Base-by-base conservation (phyloP, 352 stramenopile species). In the Phytophthora pini region DNA sequence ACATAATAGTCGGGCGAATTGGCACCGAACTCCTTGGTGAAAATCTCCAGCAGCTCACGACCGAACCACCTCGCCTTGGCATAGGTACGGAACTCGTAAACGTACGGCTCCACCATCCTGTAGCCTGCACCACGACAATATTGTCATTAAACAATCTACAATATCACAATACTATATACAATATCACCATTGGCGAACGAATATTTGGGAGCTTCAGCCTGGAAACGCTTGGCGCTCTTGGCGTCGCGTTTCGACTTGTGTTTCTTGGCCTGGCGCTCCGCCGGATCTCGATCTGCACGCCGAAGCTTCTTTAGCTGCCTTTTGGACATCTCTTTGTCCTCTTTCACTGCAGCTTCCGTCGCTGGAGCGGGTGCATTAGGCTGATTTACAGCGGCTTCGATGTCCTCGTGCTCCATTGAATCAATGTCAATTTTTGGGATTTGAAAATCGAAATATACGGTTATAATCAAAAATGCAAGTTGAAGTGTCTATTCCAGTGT, bases 31-130 rank as follows among this genome's bases (percentile, higher is more conserved):
- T 96, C 88, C 22, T 79, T 77, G 11, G 78, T 82, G 65, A 97
- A 99, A 52, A 99, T 87, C 67, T 97, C 88, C 20, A 98, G 61
- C 50, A 99, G 72, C 57, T 92, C 79, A n/a, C 86, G 81, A 3
- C 82, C 79, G 50, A 98, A 84, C 97, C 97, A 99, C 39, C 97
- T 87, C 71, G 89, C 74, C 65, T 99, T 99, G 52, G 96, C 95
- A 74, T 95, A 94, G 29, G 95, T 98, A 34, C 88, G 79, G 76
- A 98, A 99, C 60, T 97, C 93, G 68, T 98, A 99, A 52, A 97
- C 87, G 72, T 99, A 99, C 12, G 97, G 96, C 77, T 90, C 80
- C 24, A 97, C 87, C 60, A 92, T 77, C 26, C 88, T 81, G 61
- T 94, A 94, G 2, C 86, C 88, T 95, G 55, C 13, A 51, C 12